Percentiles rank a stretch among this genome's conserved stretches.
phyloP scores from a whole-genome alignment of 768 basidiomycete genomes.

The Kwoniella mangroviensis region DNA sequence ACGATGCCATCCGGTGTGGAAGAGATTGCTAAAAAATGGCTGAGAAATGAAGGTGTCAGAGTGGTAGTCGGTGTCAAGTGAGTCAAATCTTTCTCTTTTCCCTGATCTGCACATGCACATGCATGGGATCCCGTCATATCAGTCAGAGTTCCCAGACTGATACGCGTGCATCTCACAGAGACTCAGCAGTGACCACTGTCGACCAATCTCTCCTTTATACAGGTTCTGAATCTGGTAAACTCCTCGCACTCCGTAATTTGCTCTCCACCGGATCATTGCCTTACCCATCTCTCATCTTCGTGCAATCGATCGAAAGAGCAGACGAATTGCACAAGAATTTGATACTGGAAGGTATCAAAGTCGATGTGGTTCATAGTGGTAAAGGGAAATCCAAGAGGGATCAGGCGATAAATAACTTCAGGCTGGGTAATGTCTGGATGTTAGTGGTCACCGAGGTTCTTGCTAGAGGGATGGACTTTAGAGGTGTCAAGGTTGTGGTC shows the following conservation, averaged over 20 bases:
- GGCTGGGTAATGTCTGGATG: slow-evolving; percentile 88
- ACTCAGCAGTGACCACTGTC: slow-evolving; percentile 91
- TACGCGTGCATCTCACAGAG: slow-evolving; percentile 62
- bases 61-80: slow-evolving; percentile 97
- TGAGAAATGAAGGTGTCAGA: slow-evolving; percentile 77
- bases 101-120: too few species aligned
- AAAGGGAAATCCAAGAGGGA: slow-evolving; percentile 86
- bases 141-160: too few species aligned
- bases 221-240: slow-evolving; percentile 90
- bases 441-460: slow-evolving; percentile 96
- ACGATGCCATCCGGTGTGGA: slow-evolving; percentile 89
- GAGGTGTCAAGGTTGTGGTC: slow-evolving; percentile 88
- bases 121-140: too few species aligned
- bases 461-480: slow-evolving; percentile 98
- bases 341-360: slow-evolving; percentile 75
- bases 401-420: slow-evolving; percentile 80
- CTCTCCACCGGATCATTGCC: slow-evolving; percentile 72
- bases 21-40: slow-evolving; percentile 80
- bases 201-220: slow-evolving; percentile 87
- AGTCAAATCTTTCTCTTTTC: slow-evolving; percentile 51
- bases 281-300: slow-evolving; percentile 89
- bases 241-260: slow-evolving; percentile 81
- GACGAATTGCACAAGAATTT: slow-evolving; percentile 76
- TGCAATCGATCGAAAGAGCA: slow-evolving; percentile 73
- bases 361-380: slow-evolving; percentile 89